Evolutionary conservation across 1,139 yeast species (phyloP), one percentile per base, ranked within the genome.

Genomic region (Yamadazyma oceani): DNA sequence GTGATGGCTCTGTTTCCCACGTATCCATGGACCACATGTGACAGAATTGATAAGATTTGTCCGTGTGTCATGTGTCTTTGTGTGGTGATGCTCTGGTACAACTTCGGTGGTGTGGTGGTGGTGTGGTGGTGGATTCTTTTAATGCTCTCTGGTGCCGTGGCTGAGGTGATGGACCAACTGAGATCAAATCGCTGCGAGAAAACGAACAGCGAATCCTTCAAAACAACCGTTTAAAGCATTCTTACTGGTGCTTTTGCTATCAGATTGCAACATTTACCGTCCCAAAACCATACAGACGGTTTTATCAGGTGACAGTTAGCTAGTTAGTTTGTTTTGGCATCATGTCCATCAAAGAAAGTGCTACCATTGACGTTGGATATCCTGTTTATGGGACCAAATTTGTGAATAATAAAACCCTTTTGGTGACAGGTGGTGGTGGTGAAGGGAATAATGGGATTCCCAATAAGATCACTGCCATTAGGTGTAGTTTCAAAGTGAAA

Each of bases 381-480:
- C 97, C 98, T 1, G 74, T 88, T 12, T 85, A 83, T 53, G 94
- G 87, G 2, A 82, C 90, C 41, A 75, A 77, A 46, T 90, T 87
- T 57, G 68, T 82, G 38, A 72, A 78, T 49, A 74, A 81, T 49
- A 67, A 72, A 47, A 75, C 82, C 3, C 60, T 89, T 25, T 60
- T 89, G 37, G 85, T 85, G 21, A 80, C 89, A 5, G 98, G 98
- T 30, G 98, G 97, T 32, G 97, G 97, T 26, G 97, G 97, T 27
- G 95, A 87, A 59, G 95, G 95, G 12, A 82, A 78, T 53, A 72
- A 87, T 54, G 97, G 96, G 31, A 80, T 89, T 39, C 86, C 92
- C 32, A 90, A 90, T 60, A 88, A 85, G 57, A 69, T 90, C 50
- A 80, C 89, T n/a, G 88, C 85, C 13, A 62, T 83, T 33, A 67